These are phyloP conservation scores for Raphanus hybrid DNA, from an alignment of 441 rosid species.

Conservation along the genomic window DNA sequence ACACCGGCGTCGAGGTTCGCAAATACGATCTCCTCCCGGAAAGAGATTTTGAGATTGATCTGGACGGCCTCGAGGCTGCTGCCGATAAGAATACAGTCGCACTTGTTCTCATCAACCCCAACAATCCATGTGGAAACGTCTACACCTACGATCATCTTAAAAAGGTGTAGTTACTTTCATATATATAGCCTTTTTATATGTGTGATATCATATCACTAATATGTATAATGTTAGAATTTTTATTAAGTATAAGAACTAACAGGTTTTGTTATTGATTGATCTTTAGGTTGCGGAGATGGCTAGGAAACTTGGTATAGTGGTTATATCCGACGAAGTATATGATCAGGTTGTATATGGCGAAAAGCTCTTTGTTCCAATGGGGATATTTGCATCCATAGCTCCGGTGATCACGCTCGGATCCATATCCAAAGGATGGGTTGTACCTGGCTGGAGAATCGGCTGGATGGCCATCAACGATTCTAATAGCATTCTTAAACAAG, in stretches of 20 bases:
- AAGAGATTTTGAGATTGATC: constrained; percentile 53
- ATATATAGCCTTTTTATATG: not conserved
- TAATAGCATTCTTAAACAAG: constrained; percentile 37
- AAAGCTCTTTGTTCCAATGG: constrained; percentile 53
- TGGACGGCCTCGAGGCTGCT: constrained; percentile 41
- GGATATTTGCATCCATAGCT: constrained; percentile 49
- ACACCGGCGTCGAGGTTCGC: constrained; percentile 42
- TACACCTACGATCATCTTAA: constrained; percentile 47
- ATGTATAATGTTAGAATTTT: not conserved
- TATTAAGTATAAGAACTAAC: too few relatives aligned
- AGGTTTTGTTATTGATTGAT: not conserved
- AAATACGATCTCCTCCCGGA: constrained; percentile 52
- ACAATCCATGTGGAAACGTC: constrained; percentile 58
- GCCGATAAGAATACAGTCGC: constrained; percentile 54
- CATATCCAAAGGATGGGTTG: constrained; percentile 60
- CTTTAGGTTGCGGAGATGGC: constrained; percentile 54
- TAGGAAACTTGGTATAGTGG: constrained; percentile 54
- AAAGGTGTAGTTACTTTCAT: constrained; percentile 31
- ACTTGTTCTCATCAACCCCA: constrained; percentile 51
- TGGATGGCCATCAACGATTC: constrained; percentile 57
- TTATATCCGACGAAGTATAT: constrained; percentile 60
- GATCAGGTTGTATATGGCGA: constrained; percentile 48
- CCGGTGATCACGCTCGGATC: constrained; percentile 61
- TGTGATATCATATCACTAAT: not conserved
- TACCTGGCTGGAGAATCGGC: constrained; percentile 62